These are phyloP conservation scores for Anisodus tanguticus DNA, from an alignment of 257 asterid genomes.

Conservation along the genomic window DNA sequence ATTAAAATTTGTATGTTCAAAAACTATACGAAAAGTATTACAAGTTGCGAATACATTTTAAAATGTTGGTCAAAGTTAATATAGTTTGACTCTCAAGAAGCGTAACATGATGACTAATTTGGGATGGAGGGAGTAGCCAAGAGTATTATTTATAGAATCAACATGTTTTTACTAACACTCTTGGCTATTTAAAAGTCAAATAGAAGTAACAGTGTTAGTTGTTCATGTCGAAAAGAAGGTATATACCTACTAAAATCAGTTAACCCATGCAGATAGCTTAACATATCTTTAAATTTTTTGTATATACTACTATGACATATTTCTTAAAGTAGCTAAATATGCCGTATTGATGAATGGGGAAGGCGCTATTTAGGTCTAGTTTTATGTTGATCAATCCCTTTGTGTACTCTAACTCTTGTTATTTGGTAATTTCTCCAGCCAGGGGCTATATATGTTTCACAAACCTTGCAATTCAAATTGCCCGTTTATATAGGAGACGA, in stretches of 20 bases:
- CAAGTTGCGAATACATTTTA: too few species aligned
- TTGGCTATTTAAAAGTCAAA: not conserved
- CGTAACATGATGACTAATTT: too few species aligned
- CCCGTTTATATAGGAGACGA: slow-evolving; percentile 76
- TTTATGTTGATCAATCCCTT: not conserved
- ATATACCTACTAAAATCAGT: too few species aligned
- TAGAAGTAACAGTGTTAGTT: not conserved
- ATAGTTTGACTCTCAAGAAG: too few species aligned
- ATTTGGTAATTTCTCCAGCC: slow-evolving; percentile 49
- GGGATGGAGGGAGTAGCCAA: not conserved
- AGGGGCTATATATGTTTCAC: slow-evolving; percentile 84
- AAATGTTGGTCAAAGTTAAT: too few species aligned
- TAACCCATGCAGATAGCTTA: not conserved
- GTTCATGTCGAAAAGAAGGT: not conserved
- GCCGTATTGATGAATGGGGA: not conserved
- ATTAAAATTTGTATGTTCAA: too few species aligned
- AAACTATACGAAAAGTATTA: too few species aligned
- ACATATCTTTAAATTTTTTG: not conserved
- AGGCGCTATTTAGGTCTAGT: not conserved
- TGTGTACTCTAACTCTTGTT: not conserved
- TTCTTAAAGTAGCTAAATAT: slow-evolving; percentile 4
- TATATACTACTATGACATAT: not conserved
- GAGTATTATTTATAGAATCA: not conserved
- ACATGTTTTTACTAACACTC: not conserved
- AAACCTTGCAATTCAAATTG: slow-evolving; percentile 64